Evolutionary conservation across 2,329 filamentous ascomycete species (phyloP).

Genomic region (Fusarium verrucosum): DNA sequence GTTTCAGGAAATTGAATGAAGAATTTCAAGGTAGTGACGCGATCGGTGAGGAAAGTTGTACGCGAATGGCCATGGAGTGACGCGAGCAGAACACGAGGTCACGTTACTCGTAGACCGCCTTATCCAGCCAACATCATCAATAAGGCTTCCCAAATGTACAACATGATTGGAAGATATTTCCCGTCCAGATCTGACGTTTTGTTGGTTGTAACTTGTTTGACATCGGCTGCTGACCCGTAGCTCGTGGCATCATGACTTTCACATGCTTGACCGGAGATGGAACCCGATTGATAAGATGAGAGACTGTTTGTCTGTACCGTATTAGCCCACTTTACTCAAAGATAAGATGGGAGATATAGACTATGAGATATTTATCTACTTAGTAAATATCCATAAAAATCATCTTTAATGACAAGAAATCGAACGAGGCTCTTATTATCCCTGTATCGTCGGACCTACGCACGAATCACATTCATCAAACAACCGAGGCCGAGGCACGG

Average conservation of each 20-base stretch:
- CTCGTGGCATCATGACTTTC: neutral
- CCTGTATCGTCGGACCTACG: conserved; percentile 7
- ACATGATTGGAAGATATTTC: neutral
- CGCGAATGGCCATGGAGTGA: neutral
- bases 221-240: neutral
- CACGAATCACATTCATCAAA: conserved; percentile 37
- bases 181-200: neutral
- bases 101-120: neutral
- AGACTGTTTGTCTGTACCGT: too few species aligned
- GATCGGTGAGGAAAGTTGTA: neutral
- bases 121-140: too few species aligned
- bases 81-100: conserved; percentile 20
- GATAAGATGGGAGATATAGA: too few species aligned
- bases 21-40: conserved; percentile 1
- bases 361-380: neutral
- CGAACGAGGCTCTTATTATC: neutral
- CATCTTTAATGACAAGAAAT: neutral
- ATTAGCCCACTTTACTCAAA: too few species aligned
- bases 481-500: conserved; percentile 44
- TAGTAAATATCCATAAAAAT: too few species aligned
- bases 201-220: neutral
- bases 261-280: neutral
- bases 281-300: neutral
- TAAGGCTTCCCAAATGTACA: too few species aligned
- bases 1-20: neutral